phyloP scores from a whole-genome alignment of 2,329 filamentous ascomycete genomes.

The Aspergillus neotritici region DNA sequence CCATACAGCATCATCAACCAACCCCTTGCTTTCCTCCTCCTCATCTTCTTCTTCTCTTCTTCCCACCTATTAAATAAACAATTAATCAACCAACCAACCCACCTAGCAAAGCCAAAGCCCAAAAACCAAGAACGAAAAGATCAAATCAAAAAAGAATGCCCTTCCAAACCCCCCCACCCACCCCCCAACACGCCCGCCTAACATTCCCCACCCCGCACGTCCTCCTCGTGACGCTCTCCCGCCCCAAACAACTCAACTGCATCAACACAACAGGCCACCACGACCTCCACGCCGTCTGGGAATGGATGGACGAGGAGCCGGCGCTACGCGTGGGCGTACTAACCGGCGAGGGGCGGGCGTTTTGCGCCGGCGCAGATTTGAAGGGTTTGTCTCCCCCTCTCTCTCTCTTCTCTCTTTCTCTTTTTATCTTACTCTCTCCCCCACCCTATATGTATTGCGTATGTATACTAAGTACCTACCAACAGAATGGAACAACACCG shows the following conservation, averaged over 20 bases:
- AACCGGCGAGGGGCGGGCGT: slow-evolving; percentile 39
- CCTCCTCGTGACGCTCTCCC: slow-evolving; percentile 45
- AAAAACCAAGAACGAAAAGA: not conserved
- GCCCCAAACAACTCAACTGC: slow-evolving; percentile 41
- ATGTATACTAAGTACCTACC: slow-evolving; percentile 1
- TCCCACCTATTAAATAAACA: not conserved
- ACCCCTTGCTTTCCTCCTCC: not conserved
- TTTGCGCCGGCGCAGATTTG: slow-evolving; percentile 43
- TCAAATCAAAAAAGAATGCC: slow-evolving; percentile 17
- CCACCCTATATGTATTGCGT: not conserved
- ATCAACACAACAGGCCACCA: slow-evolving; percentile 39
- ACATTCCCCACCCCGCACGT: slow-evolving; percentile 42
- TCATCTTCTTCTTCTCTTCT: too few species aligned
- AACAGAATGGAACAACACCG: slow-evolving; percentile 31
- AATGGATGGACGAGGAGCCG: slow-evolving; percentile 43
- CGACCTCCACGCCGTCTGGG: slow-evolving; percentile 40
- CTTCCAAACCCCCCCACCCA: slow-evolving; percentile 28
- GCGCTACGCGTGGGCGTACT: slow-evolving; percentile 36
- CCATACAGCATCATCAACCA: not conserved
- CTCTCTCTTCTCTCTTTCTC: not conserved
- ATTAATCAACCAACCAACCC: not conserved
- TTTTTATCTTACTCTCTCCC: not conserved
- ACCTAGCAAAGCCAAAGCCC: not conserved
- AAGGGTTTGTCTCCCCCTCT: slow-evolving; percentile 28
- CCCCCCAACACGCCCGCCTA: slow-evolving; percentile 28